These are phyloP conservation scores for Spiraea crenata DNA, from an alignment of 331 rosid species.

Conservation along the genomic window DNA sequence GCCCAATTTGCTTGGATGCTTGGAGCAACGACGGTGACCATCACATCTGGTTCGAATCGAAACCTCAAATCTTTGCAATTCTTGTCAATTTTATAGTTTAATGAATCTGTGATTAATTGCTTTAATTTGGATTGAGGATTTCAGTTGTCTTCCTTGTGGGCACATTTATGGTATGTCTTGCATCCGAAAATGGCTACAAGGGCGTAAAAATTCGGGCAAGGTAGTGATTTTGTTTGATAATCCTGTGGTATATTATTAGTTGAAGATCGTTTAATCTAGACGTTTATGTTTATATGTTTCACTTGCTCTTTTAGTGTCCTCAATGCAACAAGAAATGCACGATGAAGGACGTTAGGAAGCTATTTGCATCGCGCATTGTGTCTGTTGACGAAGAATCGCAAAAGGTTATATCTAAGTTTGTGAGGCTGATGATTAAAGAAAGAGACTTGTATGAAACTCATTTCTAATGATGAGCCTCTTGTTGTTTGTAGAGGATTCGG, in stretches of 20 bases:
- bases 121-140: conserved; percentile 21
- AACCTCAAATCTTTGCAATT: background rate
- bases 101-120: background rate
- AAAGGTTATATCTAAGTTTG: conserved; percentile 43
- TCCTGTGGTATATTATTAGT: background rate
- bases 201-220: conserved; percentile 55
- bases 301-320: conserved; percentile 62
- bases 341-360: conserved; percentile 74
- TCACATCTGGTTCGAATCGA: conserved; percentile 50
- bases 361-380: conserved; percentile 60
- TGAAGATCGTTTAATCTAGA: background rate
- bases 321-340: conserved; percentile 77
- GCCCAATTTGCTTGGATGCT: conserved; percentile 88
- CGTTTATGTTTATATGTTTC: background rate
- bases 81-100: background rate
- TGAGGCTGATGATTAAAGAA: background rate
- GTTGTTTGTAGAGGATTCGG: conserved; percentile 57
- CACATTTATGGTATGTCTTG: conserved; percentile 93
- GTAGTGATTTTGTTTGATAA: conserved; percentile 31
- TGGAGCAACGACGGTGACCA: conserved; percentile 81
- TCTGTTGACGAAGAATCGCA: conserved; percentile 67
- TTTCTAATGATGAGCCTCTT: conserved; percentile 8
- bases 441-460: background rate
- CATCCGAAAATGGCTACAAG: conserved; percentile 70
- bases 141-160: conserved; percentile 97